Base-by-base conservation (phyloP, 345 rosid species). In the Salix caprea region DNA sequence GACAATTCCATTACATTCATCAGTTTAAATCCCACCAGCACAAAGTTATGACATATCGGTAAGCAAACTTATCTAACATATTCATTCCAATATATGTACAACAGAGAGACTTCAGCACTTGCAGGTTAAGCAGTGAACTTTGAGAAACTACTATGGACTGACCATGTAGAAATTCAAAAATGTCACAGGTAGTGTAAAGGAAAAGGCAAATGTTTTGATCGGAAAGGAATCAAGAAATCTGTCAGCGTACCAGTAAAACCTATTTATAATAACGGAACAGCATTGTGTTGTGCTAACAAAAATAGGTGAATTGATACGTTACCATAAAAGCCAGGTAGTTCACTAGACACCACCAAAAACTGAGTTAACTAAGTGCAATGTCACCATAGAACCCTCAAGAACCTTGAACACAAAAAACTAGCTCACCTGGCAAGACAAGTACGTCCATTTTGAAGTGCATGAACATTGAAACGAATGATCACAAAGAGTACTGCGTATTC, bases 391-490 rank as follows among this genome's bases (percentile, higher is more conserved):
- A 54, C 28, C 21, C 46, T 30, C 37, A 15, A 46, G 16, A 14
- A 46, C 16, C 18, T 46, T 12, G 52, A 14, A 44, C 46, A 73
- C 46, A 67, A 75, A 78, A 72, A 76, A 54, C 13, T n/a, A 69
- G 16, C 87, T 84, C 76, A 93, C 97, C 89, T 87, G 97, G 86
- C 98, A 96, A 48, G 99, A 96, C 78, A 93, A 82, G 67, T 88
- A 86, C 50, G 97, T 96, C 99, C 99, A 93, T 78, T 93, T 96
- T 5, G 96, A 89, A 81, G 94, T 91, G 85, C 99, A 93, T 0
- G 91, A 88, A 76, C 99, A 96, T 56, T 91, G 94, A 86, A 93
- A 96, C 15, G 99, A 93, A 85, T 96, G 98, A 82, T 96, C 98
- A 87, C 98, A 93, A 37, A 89, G 87, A 4, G 97, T 90, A 74